These are phyloP conservation scores for Ashbya aceris DNA, from an alignment of 1,139 yeast species.

Conservation along the genomic window DNA sequence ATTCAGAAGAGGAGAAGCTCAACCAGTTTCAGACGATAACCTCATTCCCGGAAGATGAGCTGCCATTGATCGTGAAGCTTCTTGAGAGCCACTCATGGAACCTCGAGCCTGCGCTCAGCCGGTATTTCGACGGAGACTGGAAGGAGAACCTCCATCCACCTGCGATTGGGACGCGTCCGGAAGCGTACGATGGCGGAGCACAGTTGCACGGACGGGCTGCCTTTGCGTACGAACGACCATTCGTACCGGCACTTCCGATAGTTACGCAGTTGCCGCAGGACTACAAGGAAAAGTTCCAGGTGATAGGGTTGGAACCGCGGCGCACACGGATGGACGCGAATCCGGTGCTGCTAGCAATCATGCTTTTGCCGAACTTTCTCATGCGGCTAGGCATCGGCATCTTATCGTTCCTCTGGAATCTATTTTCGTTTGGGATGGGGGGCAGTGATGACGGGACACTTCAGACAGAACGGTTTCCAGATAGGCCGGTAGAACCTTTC, in stretches of 20 bases:
- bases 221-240: constrained; percentile 6
- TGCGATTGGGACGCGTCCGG: constrained; percentile 14
- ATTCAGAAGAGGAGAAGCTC: constrained; percentile 32
- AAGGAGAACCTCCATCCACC: constrained; percentile 19
- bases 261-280: constrained; percentile 28
- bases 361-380: constrained; percentile 22
- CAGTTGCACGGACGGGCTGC: constrained; percentile 6
- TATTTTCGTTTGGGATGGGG: constrained; percentile 19
- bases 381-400: constrained; percentile 17
- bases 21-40: constrained; percentile 33
- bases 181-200: constrained; percentile 2
- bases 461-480: constrained; percentile 15
- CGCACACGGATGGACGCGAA: constrained; percentile 7
- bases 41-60: constrained; percentile 30
- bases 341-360: constrained; percentile 16
- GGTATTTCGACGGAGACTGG: constrained; percentile 34
- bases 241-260: constrained; percentile 26
- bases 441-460: constrained; percentile 5
- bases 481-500: constrained; percentile 9
- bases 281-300: constrained; percentile 19
- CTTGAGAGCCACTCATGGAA: constrained; percentile 33
- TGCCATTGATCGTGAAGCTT: constrained; percentile 28
- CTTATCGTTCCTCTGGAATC: constrained; percentile 16
- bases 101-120: constrained; percentile 32
- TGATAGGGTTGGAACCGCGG: constrained; percentile 18